Evolutionary conservation across 2,329 filamentous ascomycete species (phyloP).

Genomic region (Atkinsonella hypoxylon): DNA sequence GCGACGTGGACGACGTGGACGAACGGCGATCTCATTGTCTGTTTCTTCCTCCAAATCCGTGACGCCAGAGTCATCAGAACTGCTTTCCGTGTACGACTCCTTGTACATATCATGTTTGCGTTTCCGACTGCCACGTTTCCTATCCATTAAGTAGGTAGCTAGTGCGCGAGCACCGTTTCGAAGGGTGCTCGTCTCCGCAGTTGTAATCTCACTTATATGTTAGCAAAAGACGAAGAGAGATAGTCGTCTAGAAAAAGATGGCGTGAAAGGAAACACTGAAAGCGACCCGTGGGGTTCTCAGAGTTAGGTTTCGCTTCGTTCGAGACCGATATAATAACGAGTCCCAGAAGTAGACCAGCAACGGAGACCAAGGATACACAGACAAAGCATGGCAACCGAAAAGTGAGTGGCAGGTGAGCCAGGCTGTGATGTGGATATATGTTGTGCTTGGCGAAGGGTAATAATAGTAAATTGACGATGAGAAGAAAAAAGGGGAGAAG

Average conservation of each 20-base stretch:
- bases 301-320: neutral
- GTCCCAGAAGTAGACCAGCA: neutral
- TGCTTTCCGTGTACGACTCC: conserved; percentile 17
- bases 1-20: neutral
- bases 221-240: conserved; percentile 5
- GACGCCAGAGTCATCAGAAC: conserved; percentile 13
- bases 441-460: neutral
- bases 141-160: conserved; percentile 9
- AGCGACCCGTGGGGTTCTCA: too few relatives aligned
- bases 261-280: too few relatives aligned
- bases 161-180: conserved; percentile 22
- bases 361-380: neutral
- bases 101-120: conserved; percentile 19
- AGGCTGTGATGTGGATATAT: too few relatives aligned
- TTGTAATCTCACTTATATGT: conserved; percentile 17
- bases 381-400: neutral
- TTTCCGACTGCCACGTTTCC: conserved; percentile 14
- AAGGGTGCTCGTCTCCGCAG: conserved; percentile 17
- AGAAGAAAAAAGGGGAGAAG: neutral
- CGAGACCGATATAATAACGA: neutral
- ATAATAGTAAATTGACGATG: neutral
- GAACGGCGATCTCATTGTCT: conserved; percentile 8
- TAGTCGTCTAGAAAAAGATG: neutral
- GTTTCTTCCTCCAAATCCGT: conserved; percentile 18
- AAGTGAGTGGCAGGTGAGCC: conserved; percentile 2